Percentiles rank a stretch among this genome's conserved stretches.
Conservation (phyloP, 306 rosid species). For the Pachyrhizus erosus region DNA sequence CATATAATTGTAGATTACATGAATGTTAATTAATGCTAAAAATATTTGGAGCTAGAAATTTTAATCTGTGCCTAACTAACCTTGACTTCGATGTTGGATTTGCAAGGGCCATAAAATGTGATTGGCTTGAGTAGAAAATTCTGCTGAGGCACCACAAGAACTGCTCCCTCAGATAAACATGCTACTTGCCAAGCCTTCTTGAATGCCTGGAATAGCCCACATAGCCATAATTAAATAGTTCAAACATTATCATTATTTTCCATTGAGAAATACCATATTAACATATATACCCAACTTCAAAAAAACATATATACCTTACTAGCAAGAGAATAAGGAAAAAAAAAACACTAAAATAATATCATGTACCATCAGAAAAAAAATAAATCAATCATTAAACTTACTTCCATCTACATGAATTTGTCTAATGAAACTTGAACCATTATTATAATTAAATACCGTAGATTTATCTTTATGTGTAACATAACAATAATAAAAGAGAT, state of each 20-base stretch:
- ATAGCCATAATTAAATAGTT: neutral
- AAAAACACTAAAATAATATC: neutral
- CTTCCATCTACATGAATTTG: neutral
- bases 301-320: neutral
- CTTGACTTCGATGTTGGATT: slow-evolving; percentile 54
- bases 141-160: slow-evolving; percentile 51
- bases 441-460: neutral
- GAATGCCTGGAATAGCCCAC: slow-evolving; percentile 60
- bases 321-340: neutral
- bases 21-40: neutral
- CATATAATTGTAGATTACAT: too few relatives aligned
- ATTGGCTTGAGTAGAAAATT: slow-evolving; percentile 65
- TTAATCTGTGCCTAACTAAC: slow-evolving; percentile 37
- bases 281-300: too few relatives aligned
- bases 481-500: too few relatives aligned
- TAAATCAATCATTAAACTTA: neutral
- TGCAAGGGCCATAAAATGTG: slow-evolving; percentile 73
- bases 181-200: slow-evolving; percentile 68
- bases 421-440: neutral
- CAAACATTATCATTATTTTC: neutral
- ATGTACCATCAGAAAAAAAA: neutral
- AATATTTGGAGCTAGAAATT: neutral
- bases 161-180: slow-evolving; percentile 49
- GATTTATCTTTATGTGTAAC: too few relatives aligned
- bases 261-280: neutral